phyloP scores from a whole-genome alignment of 2,329 filamentous ascomycete species.

The Colletotrichum cereale region DNA sequence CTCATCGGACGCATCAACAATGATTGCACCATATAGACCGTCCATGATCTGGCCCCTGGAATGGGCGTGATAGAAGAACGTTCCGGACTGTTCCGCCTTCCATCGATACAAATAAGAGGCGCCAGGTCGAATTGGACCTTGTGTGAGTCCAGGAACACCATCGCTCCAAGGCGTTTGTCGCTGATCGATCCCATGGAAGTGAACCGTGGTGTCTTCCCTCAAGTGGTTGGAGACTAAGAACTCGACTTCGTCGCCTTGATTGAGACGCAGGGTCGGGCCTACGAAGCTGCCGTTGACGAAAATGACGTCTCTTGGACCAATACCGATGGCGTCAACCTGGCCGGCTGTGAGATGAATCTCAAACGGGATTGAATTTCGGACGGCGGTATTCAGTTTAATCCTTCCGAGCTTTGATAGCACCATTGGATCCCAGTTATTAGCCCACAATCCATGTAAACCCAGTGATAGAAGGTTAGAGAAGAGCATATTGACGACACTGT shows the following conservation, averaged over 20 bases:
- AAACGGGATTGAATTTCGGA: background rate
- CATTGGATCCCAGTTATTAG: background rate
- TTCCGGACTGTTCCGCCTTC: slow-evolving; percentile 33
- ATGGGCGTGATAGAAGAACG: slow-evolving; percentile 35
- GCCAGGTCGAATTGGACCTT: slow-evolving; percentile 53
- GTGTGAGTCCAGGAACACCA: slow-evolving; percentile 58
- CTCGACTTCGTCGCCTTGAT: slow-evolving; percentile 42
- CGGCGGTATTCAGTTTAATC: background rate
- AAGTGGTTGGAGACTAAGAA: slow-evolving; percentile 46
- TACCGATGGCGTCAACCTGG: slow-evolving; percentile 5
- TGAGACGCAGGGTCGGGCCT: slow-evolving; percentile 30
- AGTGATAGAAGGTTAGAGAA: slow-evolving; percentile 5
- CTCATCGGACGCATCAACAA: background rate
- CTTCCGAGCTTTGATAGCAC: background rate
- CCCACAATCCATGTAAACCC: background rate
- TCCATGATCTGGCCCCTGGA: slow-evolving; percentile 30
- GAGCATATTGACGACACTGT: background rate
- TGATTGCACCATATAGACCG: slow-evolving; percentile 35
- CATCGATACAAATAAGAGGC: slow-evolving; percentile 51
- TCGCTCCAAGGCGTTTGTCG: slow-evolving; percentile 57
- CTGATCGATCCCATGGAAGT: slow-evolving; percentile 45
- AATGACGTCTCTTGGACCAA: slow-evolving; percentile 6
- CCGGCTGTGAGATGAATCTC: slow-evolving; percentile 17
- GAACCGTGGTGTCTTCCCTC: slow-evolving; percentile 47
- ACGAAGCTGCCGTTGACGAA: slow-evolving; percentile 40